phyloP scores from a whole-genome alignment of 306 rosid species.

The Rosa chinensis region DNA sequence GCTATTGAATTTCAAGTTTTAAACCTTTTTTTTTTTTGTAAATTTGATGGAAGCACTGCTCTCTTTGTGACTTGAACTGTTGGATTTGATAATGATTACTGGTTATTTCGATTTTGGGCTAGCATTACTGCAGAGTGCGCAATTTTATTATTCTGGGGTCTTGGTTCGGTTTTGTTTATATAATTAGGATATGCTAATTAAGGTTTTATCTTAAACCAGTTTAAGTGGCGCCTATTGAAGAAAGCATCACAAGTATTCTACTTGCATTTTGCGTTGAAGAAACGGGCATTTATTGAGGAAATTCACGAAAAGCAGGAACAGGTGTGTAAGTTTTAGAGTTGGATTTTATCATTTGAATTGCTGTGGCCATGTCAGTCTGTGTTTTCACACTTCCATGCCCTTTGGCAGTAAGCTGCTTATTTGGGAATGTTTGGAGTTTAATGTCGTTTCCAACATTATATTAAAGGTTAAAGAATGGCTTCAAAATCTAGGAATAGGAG shows the following conservation, averaged over 20 bases:
- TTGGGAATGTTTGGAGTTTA: slow-evolving; percentile 54
- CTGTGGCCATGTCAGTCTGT: background rate
- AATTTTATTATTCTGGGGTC: background rate
- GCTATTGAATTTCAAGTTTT: background rate
- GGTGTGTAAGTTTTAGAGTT: slow-evolving; percentile 40
- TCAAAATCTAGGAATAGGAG: slow-evolving; percentile 99
- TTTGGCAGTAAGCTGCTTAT: slow-evolving; percentile 40
- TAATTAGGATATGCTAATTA: background rate
- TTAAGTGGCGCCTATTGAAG: slow-evolving; percentile 95
- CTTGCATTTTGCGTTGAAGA: slow-evolving; percentile 91
- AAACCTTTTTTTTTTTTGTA: no score
- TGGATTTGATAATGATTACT: background rate
- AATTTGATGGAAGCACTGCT: no score
- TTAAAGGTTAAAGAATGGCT: slow-evolving; percentile 99
- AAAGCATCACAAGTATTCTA: slow-evolving; percentile 90
- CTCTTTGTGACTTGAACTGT: background rate
- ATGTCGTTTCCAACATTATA: slow-evolving; percentile 73
- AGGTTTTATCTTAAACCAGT: slow-evolving; percentile 51
- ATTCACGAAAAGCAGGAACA: slow-evolving; percentile 98
- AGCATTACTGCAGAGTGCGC: background rate
- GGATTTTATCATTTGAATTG: slow-evolving; percentile 8
- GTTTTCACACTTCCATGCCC: slow-evolving; percentile 19
- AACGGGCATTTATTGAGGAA: slow-evolving; percentile 84
- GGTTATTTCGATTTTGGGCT: background rate
- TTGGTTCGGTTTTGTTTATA: background rate